Evolutionary conservation across 2,329 filamentous ascomycete species (phyloP).

Genomic region (Penicillium glabrum): DNA sequence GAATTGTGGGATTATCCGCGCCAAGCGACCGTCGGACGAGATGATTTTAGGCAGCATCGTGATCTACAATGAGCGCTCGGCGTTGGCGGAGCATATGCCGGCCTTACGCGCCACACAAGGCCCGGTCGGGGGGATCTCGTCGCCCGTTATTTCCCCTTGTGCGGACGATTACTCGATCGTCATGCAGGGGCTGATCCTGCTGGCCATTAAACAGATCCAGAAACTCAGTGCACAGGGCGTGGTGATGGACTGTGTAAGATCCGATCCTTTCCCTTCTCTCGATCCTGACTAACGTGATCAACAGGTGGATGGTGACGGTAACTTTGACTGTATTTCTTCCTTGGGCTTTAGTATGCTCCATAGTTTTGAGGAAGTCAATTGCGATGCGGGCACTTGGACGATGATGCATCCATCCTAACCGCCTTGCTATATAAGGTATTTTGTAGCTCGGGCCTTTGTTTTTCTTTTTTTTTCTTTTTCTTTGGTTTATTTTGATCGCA

Average conservation of each 20-base stretch:
- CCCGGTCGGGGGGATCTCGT: slow-evolving; percentile 71
- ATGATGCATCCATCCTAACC: slow-evolving; percentile 47
- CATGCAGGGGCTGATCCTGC: slow-evolving; percentile 75
- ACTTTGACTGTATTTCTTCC: slow-evolving; percentile 68
- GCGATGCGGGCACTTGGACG: slow-evolving; percentile 63
- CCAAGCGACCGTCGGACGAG: slow-evolving; percentile 68
- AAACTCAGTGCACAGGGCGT: slow-evolving; percentile 71
- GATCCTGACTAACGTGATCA: slow-evolving; percentile 25
- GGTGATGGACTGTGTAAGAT: slow-evolving; percentile 75
- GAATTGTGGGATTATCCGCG: slow-evolving; percentile 78
- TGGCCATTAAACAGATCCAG: slow-evolving; percentile 81
- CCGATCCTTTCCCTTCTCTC: background rate
- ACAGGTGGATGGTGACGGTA: slow-evolving; percentile 71
- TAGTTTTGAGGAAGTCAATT: slow-evolving; percentile 78
- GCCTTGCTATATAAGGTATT: background rate
- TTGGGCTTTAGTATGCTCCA: slow-evolving; percentile 82
- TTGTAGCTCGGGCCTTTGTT: background rate
- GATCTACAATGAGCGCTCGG: slow-evolving; percentile 70
- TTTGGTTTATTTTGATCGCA: slow-evolving; percentile 4
- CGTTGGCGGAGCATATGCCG: slow-evolving; percentile 69
- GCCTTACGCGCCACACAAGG: slow-evolving; percentile 60
- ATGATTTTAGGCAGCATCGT: slow-evolving; percentile 76
- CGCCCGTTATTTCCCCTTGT: slow-evolving; percentile 70
- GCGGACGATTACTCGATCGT: slow-evolving; percentile 68
- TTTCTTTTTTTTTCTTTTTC: background rate